phyloP scores from a whole-genome alignment of 306 rosid genomes.

The Lotus japonicus region DNA sequence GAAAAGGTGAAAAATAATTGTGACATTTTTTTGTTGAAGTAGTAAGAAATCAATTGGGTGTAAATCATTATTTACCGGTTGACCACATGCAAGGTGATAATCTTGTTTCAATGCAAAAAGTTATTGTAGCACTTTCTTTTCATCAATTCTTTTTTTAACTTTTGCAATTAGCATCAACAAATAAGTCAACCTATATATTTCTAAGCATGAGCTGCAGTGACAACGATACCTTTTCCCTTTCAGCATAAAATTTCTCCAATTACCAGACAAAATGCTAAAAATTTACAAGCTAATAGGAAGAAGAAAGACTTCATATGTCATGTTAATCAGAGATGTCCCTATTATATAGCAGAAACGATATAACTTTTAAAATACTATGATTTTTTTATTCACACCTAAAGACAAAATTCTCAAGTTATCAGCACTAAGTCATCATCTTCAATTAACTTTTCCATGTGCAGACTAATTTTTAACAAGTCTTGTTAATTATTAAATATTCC shows the following conservation, averaged over 20 bases:
- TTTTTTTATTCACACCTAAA: constrained; percentile 9
- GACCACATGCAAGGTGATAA: constrained; percentile 3
- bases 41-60: no score
- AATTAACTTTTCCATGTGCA: constrained; percentile 39
- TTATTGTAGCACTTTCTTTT: background rate
- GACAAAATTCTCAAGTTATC: constrained; percentile 19
- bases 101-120: constrained; percentile 3
- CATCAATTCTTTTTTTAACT: no score
- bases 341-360: background rate
- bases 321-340: constrained; percentile 10
- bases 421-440: constrained; percentile 3
- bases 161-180: background rate
- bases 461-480: constrained; percentile 33
- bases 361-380: background rate
- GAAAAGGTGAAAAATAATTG: no score
- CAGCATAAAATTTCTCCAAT: constrained; percentile 5
- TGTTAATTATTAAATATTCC: constrained; percentile 21
- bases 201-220: background rate
- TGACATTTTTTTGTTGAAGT: no score
- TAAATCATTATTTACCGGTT: background rate
- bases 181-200: constrained; percentile 18
- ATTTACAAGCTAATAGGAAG: constrained; percentile 14
- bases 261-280: background rate
- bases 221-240: constrained; percentile 23
- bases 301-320: background rate